These are phyloP conservation scores for Polyporus tsugae DNA, from an alignment of 1,284 basidiomycete genomes.

Conservation along the genomic window DNA sequence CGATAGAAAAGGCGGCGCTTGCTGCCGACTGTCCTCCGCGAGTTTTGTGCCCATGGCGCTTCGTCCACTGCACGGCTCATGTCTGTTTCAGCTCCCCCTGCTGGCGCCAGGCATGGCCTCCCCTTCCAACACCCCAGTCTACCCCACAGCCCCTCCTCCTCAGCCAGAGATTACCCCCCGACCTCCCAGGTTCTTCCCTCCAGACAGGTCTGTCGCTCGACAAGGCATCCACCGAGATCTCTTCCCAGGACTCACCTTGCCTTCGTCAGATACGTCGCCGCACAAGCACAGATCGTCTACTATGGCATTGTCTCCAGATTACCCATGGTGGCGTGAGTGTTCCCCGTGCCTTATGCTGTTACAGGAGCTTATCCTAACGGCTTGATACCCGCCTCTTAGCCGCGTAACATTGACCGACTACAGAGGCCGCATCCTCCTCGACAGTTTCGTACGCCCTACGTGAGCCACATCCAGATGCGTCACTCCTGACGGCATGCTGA, in stretches of 20 bases:
- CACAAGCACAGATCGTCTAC: constrained; percentile 54
- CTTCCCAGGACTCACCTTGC: neutral
- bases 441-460: constrained; percentile 64
- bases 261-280: constrained; percentile 52
- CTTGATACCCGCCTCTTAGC: constrained; percentile 35
- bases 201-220: constrained; percentile 38
- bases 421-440: constrained; percentile 56
- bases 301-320: constrained; percentile 47
- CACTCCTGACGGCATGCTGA: constrained; percentile 1
- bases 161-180: constrained; percentile 3
- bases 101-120: constrained; percentile 31
- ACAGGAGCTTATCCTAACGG: constrained; percentile 40
- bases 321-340: constrained; percentile 62
- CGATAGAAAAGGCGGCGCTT: constrained; percentile 31
- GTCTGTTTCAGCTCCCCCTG: constrained; percentile 27
- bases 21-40: constrained; percentile 8
- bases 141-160: constrained; percentile 16
- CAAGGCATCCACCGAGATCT: neutral
- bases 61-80: constrained; percentile 25
- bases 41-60: constrained; percentile 27
- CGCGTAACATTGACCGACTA: constrained; percentile 55
- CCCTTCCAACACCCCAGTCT: constrained; percentile 23
- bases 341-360: constrained; percentile 14
- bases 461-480: constrained; percentile 40
- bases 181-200: constrained; percentile 27